Conservation (phyloP, 73 alveolate genomes). For the Uronychia setigera region DNA sequence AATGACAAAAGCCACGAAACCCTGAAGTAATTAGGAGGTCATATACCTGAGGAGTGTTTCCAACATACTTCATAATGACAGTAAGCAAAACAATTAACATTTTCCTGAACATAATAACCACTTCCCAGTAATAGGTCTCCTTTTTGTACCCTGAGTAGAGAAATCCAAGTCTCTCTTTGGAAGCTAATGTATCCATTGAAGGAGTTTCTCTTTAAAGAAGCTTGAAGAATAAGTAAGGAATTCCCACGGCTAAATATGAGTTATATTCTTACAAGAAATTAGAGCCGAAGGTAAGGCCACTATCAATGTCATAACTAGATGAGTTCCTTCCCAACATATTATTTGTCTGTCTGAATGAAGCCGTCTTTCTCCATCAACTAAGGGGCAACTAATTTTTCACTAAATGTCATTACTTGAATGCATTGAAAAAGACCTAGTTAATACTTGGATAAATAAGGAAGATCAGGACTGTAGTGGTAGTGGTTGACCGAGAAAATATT, state of each 20-base stretch:
- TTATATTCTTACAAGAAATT: too few species aligned
- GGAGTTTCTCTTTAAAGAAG: not conserved
- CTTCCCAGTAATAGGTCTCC: constrained; percentile 41
- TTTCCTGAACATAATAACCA: constrained; percentile 40
- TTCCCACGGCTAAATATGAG: constrained; percentile 11
- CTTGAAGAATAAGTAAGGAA: constrained; percentile 10
- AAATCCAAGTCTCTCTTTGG: constrained; percentile 17
- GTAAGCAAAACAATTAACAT: constrained; percentile 9
- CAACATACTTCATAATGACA: not conserved
- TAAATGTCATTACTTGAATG: constrained; percentile 1
- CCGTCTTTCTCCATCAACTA: constrained; percentile 17
- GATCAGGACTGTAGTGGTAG: constrained; percentile 7
- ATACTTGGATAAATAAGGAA: constrained; percentile 13
- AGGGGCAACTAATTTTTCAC: not conserved
- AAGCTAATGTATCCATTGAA: not conserved
- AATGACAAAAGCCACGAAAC: not conserved
- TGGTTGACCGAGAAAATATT: not conserved
- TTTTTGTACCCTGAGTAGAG: constrained; percentile 24
- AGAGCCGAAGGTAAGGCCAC: constrained; percentile 32
- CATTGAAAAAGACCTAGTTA: not conserved
- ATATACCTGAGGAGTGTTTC: too few species aligned
- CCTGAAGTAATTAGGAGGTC: not conserved
- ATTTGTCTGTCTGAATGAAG: constrained; percentile 1
- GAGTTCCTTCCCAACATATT: constrained; percentile 13
- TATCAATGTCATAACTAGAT: not conserved